A percentile compares a stretch with the other conserved stretches of the same genome.
Evolutionary conservation across 345 rosid species (phyloP).

Genomic region (Microcos paniculata): DNA sequence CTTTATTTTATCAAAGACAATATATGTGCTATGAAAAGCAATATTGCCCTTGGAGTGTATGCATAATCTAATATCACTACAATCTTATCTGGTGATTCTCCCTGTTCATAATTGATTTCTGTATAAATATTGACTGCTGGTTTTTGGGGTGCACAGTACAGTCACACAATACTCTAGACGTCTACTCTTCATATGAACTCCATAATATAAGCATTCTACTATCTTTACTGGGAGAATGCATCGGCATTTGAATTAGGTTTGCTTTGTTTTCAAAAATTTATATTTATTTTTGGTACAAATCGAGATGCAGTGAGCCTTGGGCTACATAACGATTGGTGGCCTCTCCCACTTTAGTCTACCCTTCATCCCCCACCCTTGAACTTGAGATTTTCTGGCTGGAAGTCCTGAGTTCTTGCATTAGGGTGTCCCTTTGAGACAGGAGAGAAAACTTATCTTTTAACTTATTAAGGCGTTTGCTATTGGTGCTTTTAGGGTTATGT

Average conservation of each 20-base stretch:
- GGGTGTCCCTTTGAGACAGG: neutral
- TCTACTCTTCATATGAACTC: neutral
- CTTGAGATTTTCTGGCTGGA: neutral
- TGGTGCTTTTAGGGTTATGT: neutral
- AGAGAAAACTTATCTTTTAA: too few species aligned
- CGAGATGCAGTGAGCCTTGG: neutral
- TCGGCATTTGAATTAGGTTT: neutral
- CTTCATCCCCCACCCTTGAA: neutral
- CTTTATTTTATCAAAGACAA: neutral
- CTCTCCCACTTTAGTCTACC: neutral
- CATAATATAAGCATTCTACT: neutral
- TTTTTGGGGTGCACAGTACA: neutral
- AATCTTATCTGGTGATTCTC: neutral
- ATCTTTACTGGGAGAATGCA: neutral
- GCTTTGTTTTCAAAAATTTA: neutral
- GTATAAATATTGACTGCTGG: neutral
- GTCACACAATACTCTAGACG: neutral
- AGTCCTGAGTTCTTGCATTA: neutral
- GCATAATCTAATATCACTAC: neutral
- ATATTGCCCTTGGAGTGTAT: neutral
- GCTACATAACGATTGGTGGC: neutral
- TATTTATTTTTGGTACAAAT: neutral
- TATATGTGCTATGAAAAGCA: neutral
- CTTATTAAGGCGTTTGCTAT: too few species aligned
- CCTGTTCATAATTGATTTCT: neutral